Conservation (phyloP, 768 basidiomycete genomes). For the Termitomyces sp. region DNA sequence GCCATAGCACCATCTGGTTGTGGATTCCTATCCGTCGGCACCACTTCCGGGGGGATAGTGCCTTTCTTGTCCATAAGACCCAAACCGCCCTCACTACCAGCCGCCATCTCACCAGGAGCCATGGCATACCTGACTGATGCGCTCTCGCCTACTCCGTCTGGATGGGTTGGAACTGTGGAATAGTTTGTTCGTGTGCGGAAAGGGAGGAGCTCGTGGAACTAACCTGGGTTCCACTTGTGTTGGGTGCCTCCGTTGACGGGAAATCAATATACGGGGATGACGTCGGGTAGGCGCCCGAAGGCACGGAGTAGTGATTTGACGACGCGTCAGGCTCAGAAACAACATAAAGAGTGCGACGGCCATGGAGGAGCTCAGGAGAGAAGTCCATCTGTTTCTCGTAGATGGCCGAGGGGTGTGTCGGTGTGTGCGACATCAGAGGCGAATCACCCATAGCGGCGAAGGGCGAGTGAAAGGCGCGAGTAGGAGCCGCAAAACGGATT, state of each 20-base stretch:
- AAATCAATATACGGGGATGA: slow-evolving; percentile 40
- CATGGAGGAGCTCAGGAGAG: slow-evolving; percentile 42
- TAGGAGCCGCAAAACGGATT: slow-evolving; percentile 15
- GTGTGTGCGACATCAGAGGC: slow-evolving; percentile 26
- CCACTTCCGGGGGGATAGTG: slow-evolving; percentile 28
- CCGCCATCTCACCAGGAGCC: slow-evolving; percentile 42
- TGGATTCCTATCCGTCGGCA: slow-evolving; percentile 40
- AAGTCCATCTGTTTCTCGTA: slow-evolving; percentile 63
- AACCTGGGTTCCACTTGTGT: slow-evolving; percentile 25
- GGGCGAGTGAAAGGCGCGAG: slow-evolving; percentile 62
- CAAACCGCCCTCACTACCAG: slow-evolving; percentile 36
- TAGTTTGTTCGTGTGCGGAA: slow-evolving; percentile 38
- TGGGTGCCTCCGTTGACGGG: slow-evolving; percentile 33
- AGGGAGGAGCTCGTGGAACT: slow-evolving; percentile 36
- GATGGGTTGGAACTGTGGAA: slow-evolving; percentile 32
- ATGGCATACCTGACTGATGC: slow-evolving; percentile 34
- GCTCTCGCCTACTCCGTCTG: slow-evolving; percentile 41
- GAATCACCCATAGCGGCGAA: slow-evolving; percentile 46
- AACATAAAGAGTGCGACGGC: slow-evolving; percentile 55
- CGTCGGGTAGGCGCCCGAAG: slow-evolving; percentile 60
- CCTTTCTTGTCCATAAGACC: slow-evolving; percentile 36
- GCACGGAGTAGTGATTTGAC: slow-evolving; percentile 60
- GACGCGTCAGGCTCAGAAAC: slow-evolving; percentile 68
- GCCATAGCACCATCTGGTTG: slow-evolving; percentile 37
- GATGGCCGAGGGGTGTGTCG: slow-evolving; percentile 26